These are phyloP conservation scores for Sphaerobolus stellatus DNA, from an alignment of 1,284 basidiomycete genomes.

Conservation along the genomic window DNA sequence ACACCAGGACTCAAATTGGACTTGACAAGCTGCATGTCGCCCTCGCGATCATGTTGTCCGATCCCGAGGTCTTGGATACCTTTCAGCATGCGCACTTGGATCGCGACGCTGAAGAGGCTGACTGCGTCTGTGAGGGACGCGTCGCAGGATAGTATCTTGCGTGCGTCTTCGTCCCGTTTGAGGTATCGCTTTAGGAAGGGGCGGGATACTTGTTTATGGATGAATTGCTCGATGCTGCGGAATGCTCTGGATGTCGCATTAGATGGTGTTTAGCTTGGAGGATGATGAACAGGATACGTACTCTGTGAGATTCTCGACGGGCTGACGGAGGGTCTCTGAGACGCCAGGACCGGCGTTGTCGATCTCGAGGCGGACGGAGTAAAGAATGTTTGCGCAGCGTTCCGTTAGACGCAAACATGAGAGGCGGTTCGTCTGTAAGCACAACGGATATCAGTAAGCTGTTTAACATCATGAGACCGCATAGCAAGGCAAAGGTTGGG, in stretches of 20 bases:
- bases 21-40: too few species aligned
- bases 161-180: conserved; percentile 67
- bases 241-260: conserved; percentile 39
- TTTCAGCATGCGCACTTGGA: conserved; percentile 62
- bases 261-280: not conserved
- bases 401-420: conserved; percentile 45
- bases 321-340: conserved; percentile 35
- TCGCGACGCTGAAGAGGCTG: conserved; percentile 52
- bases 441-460: conserved; percentile 1
- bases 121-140: conserved; percentile 54
- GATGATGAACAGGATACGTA: conserved; percentile 31
- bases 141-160: conserved; percentile 55
- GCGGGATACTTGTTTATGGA: conserved; percentile 58
- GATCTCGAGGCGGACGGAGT: conserved; percentile 46
- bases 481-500: conserved; percentile 1
- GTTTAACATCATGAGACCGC: not conserved
- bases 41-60: not conserved
- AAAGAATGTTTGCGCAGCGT: conserved; percentile 51
- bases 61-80: conserved; percentile 45
- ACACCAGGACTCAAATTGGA: too few species aligned
- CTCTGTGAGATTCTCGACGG: conserved; percentile 50
- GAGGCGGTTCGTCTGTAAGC: conserved; percentile 51
- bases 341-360: conserved; percentile 39
- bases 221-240: conserved; percentile 47
- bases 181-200: conserved; percentile 80